These are phyloP conservation scores for Polyplosphaeria fusca DNA, from an alignment of 495 filamentous ascomycete genomes.

Conservation along the genomic window DNA sequence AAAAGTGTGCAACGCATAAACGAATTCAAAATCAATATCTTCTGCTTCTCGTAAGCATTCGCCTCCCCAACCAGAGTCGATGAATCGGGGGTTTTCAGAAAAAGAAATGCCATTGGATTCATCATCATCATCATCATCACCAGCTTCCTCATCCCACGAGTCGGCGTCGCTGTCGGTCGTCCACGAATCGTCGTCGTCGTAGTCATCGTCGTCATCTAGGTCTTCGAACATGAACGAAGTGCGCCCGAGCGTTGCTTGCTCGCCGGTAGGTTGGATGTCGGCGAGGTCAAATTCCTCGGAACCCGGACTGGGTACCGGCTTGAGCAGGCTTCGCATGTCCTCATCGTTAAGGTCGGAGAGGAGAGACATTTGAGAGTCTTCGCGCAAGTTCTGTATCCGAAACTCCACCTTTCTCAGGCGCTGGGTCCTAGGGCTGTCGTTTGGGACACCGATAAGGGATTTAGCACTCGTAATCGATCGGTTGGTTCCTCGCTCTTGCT, in stretches of 20 bases:
- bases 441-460: not conserved
- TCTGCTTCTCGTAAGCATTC: conserved; percentile 82
- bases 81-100: conserved; percentile 53
- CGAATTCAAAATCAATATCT: conserved; percentile 99
- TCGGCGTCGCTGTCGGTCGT: conserved; percentile 37
- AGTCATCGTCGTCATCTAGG: conserved; percentile 12
- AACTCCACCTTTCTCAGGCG: conserved; percentile 8
- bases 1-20: conserved; percentile 97
- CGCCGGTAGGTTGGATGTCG: not conserved
- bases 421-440: conserved; percentile 5
- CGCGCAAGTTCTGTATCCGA: conserved; percentile 13
- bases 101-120: conserved; percentile 49
- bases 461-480: too few relatives aligned
- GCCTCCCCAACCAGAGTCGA: conserved; percentile 67
- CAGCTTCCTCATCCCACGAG: conserved; percentile 18
- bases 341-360: conserved; percentile 34
- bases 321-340: conserved; percentile 41
- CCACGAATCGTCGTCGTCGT: conserved; percentile 32
- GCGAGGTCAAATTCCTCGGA: not conserved
- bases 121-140: conserved; percentile 46
- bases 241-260: too few relatives aligned
- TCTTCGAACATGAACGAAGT: too few relatives aligned
- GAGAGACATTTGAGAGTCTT: conserved; percentile 26
- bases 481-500: not conserved
- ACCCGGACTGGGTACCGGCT: conserved; percentile 45